Evolutionary conservation across 2,329 filamentous ascomycete species (phyloP).

Genomic region (Dactylonectria macrodidyma): DNA sequence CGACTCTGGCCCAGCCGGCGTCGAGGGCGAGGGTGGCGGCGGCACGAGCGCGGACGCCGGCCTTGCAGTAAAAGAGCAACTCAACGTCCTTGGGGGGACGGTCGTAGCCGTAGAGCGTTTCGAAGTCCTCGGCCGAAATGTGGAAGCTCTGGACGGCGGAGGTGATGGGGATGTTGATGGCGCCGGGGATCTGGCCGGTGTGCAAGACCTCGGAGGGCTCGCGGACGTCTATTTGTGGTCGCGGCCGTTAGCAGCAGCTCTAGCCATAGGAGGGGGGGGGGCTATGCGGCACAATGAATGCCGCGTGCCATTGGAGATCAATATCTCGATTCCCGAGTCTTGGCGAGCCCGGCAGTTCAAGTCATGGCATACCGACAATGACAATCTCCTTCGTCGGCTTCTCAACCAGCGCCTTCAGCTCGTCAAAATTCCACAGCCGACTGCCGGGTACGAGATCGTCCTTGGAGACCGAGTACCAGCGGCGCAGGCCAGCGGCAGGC

Average conservation of each 20-base stretch:
- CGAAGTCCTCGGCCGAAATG: slow-evolving; percentile 81
- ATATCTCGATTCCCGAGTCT: neutral
- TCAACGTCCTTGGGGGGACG: slow-evolving; percentile 71
- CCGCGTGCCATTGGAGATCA: neutral
- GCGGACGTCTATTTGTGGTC: slow-evolving; percentile 71
- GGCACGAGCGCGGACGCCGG: slow-evolving; percentile 85
- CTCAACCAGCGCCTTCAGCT: slow-evolving; percentile 59
- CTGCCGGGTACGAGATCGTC: slow-evolving; percentile 39
- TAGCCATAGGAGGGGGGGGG: neutral
- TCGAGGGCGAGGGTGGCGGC: slow-evolving; percentile 84
- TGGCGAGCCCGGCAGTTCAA: neutral
- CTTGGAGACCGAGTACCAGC: slow-evolving; percentile 33
- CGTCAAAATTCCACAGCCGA: slow-evolving; percentile 65
- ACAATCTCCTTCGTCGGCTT: slow-evolving; percentile 52
- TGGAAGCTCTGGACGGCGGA: slow-evolving; percentile 85
- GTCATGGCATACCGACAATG: slow-evolving; percentile 62
- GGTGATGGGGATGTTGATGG: slow-evolving; percentile 86
- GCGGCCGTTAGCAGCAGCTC: neutral
- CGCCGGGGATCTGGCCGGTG: slow-evolving; percentile 82
- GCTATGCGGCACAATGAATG: neutral
- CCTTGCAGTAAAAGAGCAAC: slow-evolving; percentile 93
- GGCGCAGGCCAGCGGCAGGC: slow-evolving; percentile 25
- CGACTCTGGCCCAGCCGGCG: slow-evolving; percentile 80
- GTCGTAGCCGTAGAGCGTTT: slow-evolving; percentile 83
- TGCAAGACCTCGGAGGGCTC: slow-evolving; percentile 77